phyloP scores from a whole-genome alignment of 2,329 filamentous ascomycete genomes.

The Stylonectria norvegica region DNA sequence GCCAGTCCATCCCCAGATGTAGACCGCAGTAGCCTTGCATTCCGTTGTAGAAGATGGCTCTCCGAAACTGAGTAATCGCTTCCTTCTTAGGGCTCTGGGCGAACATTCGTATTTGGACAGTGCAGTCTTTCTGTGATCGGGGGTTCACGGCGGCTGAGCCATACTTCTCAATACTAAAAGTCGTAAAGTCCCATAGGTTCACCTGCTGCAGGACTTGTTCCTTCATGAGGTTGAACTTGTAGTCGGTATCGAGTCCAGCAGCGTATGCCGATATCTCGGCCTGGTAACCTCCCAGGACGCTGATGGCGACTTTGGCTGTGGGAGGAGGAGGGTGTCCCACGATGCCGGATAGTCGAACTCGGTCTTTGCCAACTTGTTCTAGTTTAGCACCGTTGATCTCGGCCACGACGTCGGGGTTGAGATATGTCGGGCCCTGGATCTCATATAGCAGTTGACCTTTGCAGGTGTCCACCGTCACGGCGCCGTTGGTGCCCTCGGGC shows the following conservation, averaged over 20 bases:
- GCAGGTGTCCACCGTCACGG: conserved; percentile 32
- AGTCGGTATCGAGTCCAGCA: conserved; percentile 21
- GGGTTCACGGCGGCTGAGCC: conserved; percentile 22
- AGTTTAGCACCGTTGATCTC: conserved; percentile 38
- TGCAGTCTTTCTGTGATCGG: conserved; percentile 35
- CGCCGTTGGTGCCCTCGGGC: conserved; percentile 42
- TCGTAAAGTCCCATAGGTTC: conserved; percentile 22
- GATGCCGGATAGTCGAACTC: conserved; percentile 35
- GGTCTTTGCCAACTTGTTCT: conserved; percentile 9
- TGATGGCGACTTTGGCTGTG: conserved; percentile 39
- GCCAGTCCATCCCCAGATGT: conserved; percentile 35
- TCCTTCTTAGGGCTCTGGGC: conserved; percentile 29
- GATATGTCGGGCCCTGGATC: conserved; percentile 39
- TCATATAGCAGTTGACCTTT: conserved; percentile 41
- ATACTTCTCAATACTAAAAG: conserved; percentile 30
- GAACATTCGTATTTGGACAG: conserved; percentile 42
- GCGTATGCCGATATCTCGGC: conserved; percentile 30
- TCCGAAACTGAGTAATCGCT: conserved; percentile 18
- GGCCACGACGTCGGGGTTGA: conserved; percentile 41
- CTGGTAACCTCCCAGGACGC: conserved; percentile 36
- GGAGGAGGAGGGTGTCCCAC: conserved; percentile 36
- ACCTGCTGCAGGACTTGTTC: conserved; percentile 24
- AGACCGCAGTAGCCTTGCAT: conserved; percentile 34
- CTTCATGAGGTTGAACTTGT: conserved; percentile 28
- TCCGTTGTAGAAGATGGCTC: conserved; percentile 27